Conservation (phyloP, 2,329 filamentous ascomycete species). For the Dichotomopilus funicola region DNA sequence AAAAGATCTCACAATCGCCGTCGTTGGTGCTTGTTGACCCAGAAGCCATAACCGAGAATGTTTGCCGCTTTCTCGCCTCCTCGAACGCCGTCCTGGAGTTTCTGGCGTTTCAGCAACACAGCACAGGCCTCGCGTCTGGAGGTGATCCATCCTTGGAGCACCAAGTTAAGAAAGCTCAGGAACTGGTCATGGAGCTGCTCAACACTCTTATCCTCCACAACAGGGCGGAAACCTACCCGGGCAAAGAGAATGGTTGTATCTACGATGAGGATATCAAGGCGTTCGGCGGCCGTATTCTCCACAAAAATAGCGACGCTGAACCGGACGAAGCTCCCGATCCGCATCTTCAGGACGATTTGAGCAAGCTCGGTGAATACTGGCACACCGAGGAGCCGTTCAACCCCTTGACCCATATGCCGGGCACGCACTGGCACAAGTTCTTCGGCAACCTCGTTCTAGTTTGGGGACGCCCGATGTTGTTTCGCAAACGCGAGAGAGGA, state of each 20-base stretch:
- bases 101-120: constrained; percentile 10
- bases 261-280: constrained; percentile 11
- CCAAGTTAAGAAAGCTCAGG: constrained; percentile 11
- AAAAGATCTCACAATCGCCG: constrained; percentile 1
- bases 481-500: constrained; percentile 1
- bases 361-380: constrained; percentile 5
- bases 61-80: constrained; percentile 11
- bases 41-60: background rate
- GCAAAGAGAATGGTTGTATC: constrained; percentile 11
- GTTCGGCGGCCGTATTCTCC: constrained; percentile 5
- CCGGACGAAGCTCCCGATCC: constrained; percentile 1
- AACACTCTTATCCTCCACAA: constrained; percentile 8
- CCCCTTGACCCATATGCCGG: constrained; percentile 15
- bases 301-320: constrained; percentile 3
- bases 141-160: constrained; percentile 12
- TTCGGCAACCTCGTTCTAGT: constrained; percentile 10
- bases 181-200: constrained; percentile 10
- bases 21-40: constrained; percentile 8
- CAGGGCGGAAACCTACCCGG: constrained; percentile 11
- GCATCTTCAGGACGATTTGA: background rate
- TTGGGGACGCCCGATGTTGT: background rate
- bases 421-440: constrained; percentile 18
- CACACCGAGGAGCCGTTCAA: constrained; percentile 10
- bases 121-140: constrained; percentile 10
- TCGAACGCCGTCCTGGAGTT: constrained; percentile 14